These are phyloP conservation scores for Annulohypoxylon truncatum DNA, from an alignment of 2,329 filamentous ascomycete genomes.

Conservation along the genomic window DNA sequence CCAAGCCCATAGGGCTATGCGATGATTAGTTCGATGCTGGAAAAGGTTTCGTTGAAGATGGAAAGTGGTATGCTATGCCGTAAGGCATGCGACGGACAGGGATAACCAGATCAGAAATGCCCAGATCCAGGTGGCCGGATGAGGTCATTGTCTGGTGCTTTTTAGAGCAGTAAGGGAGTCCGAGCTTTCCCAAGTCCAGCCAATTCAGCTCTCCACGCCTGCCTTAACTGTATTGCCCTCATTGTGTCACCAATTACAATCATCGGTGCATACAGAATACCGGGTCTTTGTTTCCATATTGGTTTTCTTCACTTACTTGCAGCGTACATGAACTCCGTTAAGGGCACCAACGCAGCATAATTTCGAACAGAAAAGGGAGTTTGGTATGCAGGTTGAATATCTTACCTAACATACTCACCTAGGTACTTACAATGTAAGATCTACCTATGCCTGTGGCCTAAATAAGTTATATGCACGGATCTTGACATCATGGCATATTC, in stretches of 20 bases:
- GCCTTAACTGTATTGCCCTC: not conserved
- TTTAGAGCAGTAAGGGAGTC: slow-evolving; percentile 6
- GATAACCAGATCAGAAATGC: slow-evolving; percentile 15
- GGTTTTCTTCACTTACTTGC: not conserved
- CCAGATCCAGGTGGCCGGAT: slow-evolving; percentile 14
- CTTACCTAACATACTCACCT: too few relatives aligned
- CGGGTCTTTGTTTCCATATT: slow-evolving; percentile 1
- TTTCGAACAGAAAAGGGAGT: not conserved
- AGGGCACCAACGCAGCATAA: not conserved
- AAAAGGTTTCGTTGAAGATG: slow-evolving; percentile 24
- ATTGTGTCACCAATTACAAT: slow-evolving; percentile 27
- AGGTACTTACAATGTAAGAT: too few relatives aligned
- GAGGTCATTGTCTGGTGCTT: slow-evolving; percentile 30
- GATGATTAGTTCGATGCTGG: slow-evolving; percentile 16
- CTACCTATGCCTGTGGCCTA: not conserved
- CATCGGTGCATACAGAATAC: not conserved
- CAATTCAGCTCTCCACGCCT: slow-evolving; percentile 25
- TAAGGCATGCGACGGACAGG: slow-evolving; percentile 32
- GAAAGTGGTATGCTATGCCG: not conserved
- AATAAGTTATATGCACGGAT: slow-evolving; percentile 15
- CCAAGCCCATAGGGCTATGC: slow-evolving; percentile 25
- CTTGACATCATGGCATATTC: slow-evolving; percentile 14
- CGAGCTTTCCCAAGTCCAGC: slow-evolving; percentile 13
- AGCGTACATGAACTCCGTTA: not conserved
- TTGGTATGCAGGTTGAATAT: slow-evolving; percentile 12